Conservation (phyloP, 176 grass and related monocot genomes). For the Phoenix roebelenii region DNA sequence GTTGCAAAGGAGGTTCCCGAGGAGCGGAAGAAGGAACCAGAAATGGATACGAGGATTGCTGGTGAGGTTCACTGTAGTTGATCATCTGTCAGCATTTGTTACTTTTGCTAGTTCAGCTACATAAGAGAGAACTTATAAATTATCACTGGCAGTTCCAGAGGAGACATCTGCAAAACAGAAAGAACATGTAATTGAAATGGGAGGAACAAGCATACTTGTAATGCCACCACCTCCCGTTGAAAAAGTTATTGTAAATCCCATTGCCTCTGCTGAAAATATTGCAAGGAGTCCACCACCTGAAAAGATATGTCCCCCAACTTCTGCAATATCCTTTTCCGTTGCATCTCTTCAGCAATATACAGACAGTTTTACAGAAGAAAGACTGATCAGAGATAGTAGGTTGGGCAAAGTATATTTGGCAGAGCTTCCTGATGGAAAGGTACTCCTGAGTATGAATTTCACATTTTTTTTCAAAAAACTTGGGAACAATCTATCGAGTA, state of each 20-base stretch:
- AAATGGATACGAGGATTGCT: conserved; percentile 26
- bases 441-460: conserved; percentile 15
- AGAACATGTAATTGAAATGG: conserved; percentile 56
- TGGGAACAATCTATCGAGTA: too few relatives aligned
- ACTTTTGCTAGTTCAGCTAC: too few relatives aligned
- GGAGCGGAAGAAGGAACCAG: conserved; percentile 25
- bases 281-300: conserved; percentile 29
- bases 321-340: conserved; percentile 70
- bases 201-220: conserved; percentile 38
- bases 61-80: conserved; percentile 22
- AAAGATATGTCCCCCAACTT: conserved; percentile 40
- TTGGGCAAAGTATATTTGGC: conserved; percentile 80
- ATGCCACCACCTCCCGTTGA: conserved; percentile 31
- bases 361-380: conserved; percentile 74
- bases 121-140: conserved; percentile 1
- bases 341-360: conserved; percentile 83
- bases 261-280: conserved; percentile 37
- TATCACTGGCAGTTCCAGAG: conserved; percentile 26
- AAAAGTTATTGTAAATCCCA: conserved; percentile 34
- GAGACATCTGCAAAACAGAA: conserved; percentile 33
- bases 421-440: conserved; percentile 77
- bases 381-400: conserved; percentile 74
- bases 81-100: background rate
- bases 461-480: too few relatives aligned
- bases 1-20: conserved; percentile 15